Percentiles rank a stretch among this genome's conserved stretches.
Conservation (phyloP, 1,284 basidiomycete genomes). For the Puccinia triticina region DNA sequence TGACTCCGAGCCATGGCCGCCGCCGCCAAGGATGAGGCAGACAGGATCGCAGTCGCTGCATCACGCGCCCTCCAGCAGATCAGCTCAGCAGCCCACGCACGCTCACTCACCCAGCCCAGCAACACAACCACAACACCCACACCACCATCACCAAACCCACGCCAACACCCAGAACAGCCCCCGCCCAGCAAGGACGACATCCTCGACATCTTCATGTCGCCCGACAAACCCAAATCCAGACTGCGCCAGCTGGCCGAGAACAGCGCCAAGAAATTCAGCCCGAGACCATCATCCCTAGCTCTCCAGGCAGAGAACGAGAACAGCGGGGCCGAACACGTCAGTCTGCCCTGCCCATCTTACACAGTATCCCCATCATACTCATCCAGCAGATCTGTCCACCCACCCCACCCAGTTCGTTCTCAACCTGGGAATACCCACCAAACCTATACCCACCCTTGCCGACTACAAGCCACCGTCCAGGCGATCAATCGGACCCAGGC, state of each 20-base stretch:
- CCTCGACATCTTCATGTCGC: conserved; percentile 34
- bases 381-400: no score
- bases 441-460: conserved; percentile 3
- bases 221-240: conserved; percentile 39
- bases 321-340: not conserved
- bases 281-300: not conserved
- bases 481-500: conserved; percentile 22
- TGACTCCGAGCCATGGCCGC: no score
- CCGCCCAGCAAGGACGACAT: not conserved
- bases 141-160: not conserved
- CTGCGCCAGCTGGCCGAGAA: conserved; percentile 45
- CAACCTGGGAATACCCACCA: conserved; percentile 33
- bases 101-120: not conserved
- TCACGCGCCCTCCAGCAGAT: conserved; percentile 27
- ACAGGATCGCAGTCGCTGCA: conserved; percentile 27
- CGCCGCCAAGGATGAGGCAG: no score
- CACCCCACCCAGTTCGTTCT: conserved; percentile 22
- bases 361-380: no score
- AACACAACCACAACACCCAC: not conserved
- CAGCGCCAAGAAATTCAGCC: conserved; percentile 27
- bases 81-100: conserved; percentile 32
- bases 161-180: not conserved
- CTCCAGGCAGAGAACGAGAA: not conserved
- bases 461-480: conserved; percentile 5
- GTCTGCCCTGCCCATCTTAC: no score